Evolutionary conservation across 73 alveolate species (phyloP), one percentile per base, ranked within the genome.

Genomic region (Blepharisma stoltei): DNA sequence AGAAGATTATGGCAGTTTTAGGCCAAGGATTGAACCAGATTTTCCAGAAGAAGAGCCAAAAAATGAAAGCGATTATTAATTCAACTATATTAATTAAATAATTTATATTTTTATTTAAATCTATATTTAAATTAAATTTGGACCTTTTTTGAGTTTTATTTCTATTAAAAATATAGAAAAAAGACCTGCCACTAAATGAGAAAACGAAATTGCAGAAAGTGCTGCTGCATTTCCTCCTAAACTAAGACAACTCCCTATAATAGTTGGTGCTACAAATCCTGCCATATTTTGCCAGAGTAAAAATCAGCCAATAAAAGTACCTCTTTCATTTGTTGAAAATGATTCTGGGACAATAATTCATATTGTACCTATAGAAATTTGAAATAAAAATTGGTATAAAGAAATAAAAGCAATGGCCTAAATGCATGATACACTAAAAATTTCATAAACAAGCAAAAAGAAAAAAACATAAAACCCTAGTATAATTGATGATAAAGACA

Each of bases 211-310:
- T 32, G 41, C 41, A 32, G 41, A 32, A 32, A 32, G 41, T 3
- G 41, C 41, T 1, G 3, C 41, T 32, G 41, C 41, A 20, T 14
- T 38, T 60, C 73, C 73, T 20, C 46, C 46, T 18, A 38, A 9
- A 8, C 38, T 20, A 20, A 60, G 23, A 20, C 14, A 9, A 4
- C 11, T 9, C 5, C 73, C 73, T 18, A 11, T 60, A 9, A 60
- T 60, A 1, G 23, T 60, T 18, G 73, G 73, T n/a, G 46, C 46
- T 18, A 38, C 38, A 25, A 60, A 14, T 60, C 73, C 73, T 25
- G 46, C 73, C 14, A 60, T 60, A 14, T 38, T 60, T 32, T 32
- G 41, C 41, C 41, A 32, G 14, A 60, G 11, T 14, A 14, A 8
- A 18, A 25, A 20, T 9, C 14, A n/a, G 5, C 45, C 45, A 1